A percentile compares a stretch with the other conserved stretches of the same genome.
phyloP scores from a whole-genome alignment of 768 basidiomycete genomes.

The Kwoniella dejecticola region DNA sequence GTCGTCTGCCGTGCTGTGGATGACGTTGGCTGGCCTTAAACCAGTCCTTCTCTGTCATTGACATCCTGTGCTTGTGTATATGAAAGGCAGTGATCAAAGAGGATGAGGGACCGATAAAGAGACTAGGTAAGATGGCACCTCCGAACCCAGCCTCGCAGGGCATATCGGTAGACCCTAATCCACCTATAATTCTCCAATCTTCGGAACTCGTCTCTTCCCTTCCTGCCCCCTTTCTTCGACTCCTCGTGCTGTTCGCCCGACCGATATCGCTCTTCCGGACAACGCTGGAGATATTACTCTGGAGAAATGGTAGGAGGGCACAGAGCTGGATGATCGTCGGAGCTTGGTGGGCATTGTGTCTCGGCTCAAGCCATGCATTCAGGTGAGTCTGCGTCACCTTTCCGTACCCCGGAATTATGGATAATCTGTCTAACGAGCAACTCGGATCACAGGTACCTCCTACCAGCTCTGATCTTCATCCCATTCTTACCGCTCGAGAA shows the following conservation, averaged over 20 bases:
- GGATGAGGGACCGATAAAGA: background rate
- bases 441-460: constrained; percentile 59
- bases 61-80: background rate
- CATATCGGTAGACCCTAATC: constrained; percentile 4
- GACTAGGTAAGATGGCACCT: constrained; percentile 12
- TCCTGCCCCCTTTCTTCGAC: constrained; percentile 50
- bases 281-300: constrained; percentile 42
- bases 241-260: constrained; percentile 46
- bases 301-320: constrained; percentile 45
- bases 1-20: too few species aligned
- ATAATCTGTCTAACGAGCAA: background rate
- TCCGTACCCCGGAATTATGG: too few species aligned
- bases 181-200: constrained; percentile 21
- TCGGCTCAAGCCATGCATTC: constrained; percentile 63
- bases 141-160: constrained; percentile 4
- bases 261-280: constrained; percentile 35
- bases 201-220: constrained; percentile 42
- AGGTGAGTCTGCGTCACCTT: constrained; percentile 57
- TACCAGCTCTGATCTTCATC: constrained; percentile 63
- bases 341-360: constrained; percentile 75
- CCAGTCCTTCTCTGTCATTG: too few species aligned
- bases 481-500: constrained; percentile 55
- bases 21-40: too few species aligned
- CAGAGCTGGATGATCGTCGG: constrained; percentile 64
- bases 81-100: background rate